phyloP scores from a whole-genome alignment of 768 basidiomycete species.

The Tephrocybe sp. region DNA sequence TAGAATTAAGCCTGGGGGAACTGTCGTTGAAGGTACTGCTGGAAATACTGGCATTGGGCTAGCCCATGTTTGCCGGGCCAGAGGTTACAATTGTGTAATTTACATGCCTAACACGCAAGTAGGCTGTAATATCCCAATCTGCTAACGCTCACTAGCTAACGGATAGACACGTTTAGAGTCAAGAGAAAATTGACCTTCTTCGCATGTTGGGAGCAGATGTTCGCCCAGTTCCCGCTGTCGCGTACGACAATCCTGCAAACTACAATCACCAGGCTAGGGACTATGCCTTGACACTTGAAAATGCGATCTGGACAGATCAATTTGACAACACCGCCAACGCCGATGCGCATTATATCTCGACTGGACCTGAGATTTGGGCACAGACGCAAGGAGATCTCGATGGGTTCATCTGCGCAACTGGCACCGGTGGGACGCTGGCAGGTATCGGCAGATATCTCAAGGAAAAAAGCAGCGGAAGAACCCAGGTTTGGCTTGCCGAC shows the following conservation, averaged over 20 bases:
- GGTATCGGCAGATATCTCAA: conserved; percentile 83
- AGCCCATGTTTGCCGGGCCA: conserved; percentile 90
- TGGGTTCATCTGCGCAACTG: conserved; percentile 93
- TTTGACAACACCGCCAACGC: conserved; percentile 97
- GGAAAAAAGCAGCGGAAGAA: conserved; percentile 74
- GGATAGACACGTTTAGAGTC: conserved; percentile 53
- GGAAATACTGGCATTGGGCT: conserved; percentile 98
- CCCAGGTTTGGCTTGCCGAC: conserved; percentile 93
- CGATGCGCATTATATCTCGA: conserved; percentile 80
- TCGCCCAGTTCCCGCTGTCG: conserved; percentile 92
- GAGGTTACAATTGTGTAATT: conserved; percentile 96
- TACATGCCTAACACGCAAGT: conserved; percentile 98
- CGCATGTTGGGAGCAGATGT: conserved; percentile 98
- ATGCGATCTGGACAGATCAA: conserved; percentile 96
- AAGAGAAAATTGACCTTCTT: conserved; percentile 97
- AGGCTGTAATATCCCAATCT: conserved; percentile 4
- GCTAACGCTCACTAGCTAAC: neutral
- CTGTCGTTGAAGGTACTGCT: conserved; percentile 96
- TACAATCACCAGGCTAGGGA: conserved; percentile 98
- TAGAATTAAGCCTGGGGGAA: conserved; percentile 89
- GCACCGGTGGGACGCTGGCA: conserved; percentile 94
- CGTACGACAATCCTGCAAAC: conserved; percentile 92
- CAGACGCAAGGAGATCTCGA: conserved; percentile 79
- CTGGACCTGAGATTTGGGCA: conserved; percentile 96
- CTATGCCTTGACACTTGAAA: conserved; percentile 67